phyloP scores from a whole-genome alignment of 129 eudicot species.

The Flaveria brownii region DNA sequence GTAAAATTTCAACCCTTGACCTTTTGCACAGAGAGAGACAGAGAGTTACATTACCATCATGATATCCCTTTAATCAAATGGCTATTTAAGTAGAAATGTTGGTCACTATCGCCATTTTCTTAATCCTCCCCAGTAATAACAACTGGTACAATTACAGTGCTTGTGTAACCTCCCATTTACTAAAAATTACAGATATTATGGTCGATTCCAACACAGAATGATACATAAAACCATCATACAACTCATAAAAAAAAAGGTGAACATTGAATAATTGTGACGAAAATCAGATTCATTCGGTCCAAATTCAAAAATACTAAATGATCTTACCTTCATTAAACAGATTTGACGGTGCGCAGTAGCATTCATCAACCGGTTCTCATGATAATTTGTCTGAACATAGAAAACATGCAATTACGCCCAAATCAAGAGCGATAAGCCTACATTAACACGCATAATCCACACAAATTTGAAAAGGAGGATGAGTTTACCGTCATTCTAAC shows the following conservation, averaged over 20 bases:
- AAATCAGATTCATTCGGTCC: background rate
- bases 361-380: slow-evolving; percentile 35
- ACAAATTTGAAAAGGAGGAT: background rate
- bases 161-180: too few species aligned
- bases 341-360: slow-evolving; percentile 34
- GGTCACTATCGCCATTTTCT: too few species aligned
- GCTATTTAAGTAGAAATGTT: too few species aligned
- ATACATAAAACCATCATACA: background rate
- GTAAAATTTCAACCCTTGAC: too few species aligned
- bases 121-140: too few species aligned
- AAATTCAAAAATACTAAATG: background rate
- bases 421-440: slow-evolving; percentile 9
- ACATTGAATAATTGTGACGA: background rate
- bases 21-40: too few species aligned
- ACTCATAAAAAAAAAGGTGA: background rate
- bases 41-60: too few species aligned
- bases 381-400: slow-evolving; percentile 7
- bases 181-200: background rate
- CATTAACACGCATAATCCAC: background rate
- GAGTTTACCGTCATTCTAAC: slow-evolving; percentile 43
- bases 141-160: too few species aligned
- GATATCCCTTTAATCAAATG: too few species aligned
- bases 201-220: background rate
- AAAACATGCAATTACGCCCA: slow-evolving; percentile 9
- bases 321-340: slow-evolving; percentile 40